phyloP scores from a whole-genome alignment of 805 yeast species.

The Nakazawaea holstii region DNA sequence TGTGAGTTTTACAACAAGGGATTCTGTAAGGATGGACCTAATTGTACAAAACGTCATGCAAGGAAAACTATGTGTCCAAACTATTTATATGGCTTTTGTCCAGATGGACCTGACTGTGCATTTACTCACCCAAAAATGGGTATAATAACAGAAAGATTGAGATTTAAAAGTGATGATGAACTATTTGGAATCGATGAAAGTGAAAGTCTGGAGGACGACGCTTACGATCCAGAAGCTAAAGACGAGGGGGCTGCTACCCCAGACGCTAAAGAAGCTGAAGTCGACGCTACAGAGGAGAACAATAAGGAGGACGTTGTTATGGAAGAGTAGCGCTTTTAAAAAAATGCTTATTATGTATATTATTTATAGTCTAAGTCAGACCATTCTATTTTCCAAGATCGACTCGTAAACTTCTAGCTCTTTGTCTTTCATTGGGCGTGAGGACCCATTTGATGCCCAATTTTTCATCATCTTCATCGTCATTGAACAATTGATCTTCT shows the following conservation, averaged over 20 bases:
- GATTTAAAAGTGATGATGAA: conserved; percentile 37
- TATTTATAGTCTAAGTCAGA: neutral
- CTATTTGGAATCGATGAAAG: conserved; percentile 20
- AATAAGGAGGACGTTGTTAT: neutral
- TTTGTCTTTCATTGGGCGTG: conserved; percentile 68
- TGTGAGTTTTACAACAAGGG: conserved; percentile 83
- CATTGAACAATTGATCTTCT: conserved; percentile 25
- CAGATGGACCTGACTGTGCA: conserved; percentile 76
- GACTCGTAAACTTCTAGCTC: conserved; percentile 53
- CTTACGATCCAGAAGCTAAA: conserved; percentile 15
- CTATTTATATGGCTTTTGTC: conserved; percentile 89
- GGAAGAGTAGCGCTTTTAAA: neutral
- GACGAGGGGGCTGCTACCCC: neutral
- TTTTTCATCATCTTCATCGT: conserved; percentile 34
- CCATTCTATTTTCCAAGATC: conserved; percentile 21
- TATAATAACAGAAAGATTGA: conserved; percentile 38
- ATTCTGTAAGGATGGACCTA: conserved; percentile 89
- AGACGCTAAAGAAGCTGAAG: neutral
- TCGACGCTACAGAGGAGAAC: neutral
- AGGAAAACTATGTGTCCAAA: conserved; percentile 71
- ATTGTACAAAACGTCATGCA: conserved; percentile 76
- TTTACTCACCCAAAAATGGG: conserved; percentile 81
- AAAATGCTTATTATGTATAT: neutral
- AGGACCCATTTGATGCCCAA: conserved; percentile 63
- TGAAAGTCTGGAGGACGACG: conserved; percentile 13